Conservation (phyloP, 2,329 filamentous ascomycete species). For the Akanthomyces dipterigenus region DNA sequence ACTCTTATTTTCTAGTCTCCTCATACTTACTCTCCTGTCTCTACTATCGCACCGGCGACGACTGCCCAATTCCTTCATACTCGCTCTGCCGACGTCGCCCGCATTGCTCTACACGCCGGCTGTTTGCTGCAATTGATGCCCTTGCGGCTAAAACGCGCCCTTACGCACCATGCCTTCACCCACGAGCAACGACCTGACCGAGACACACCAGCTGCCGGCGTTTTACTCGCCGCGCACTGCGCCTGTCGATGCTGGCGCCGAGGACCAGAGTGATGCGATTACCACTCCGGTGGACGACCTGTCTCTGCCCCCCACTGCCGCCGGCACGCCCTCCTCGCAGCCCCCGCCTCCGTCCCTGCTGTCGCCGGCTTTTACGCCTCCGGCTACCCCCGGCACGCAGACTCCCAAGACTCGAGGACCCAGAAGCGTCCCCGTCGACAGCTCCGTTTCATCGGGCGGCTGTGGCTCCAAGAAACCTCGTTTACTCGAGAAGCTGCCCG, state of each 20-base stretch:
- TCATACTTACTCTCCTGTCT: background rate
- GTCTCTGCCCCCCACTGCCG: conserved; percentile 25
- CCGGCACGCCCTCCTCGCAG: conserved; percentile 12
- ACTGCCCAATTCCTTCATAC: background rate
- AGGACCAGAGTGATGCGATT: background rate
- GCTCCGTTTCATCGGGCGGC: conserved; percentile 48
- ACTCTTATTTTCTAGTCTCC: background rate
- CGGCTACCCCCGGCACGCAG: conserved; percentile 53
- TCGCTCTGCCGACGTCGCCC: background rate
- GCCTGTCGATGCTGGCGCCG: conserved; percentile 15
- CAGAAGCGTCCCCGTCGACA: conserved; percentile 54
- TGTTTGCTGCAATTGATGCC: conserved; percentile 1
- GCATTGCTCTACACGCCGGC: background rate
- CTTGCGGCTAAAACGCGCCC: background rate
- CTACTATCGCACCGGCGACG: background rate
- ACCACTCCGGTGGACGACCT: conserved; percentile 26
- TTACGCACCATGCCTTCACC: conserved; percentile 8
- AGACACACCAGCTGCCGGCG: conserved; percentile 26
- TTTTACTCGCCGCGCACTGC: conserved; percentile 32
- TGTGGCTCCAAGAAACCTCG: conserved; percentile 61
- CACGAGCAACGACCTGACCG: conserved; percentile 12
- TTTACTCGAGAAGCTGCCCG: conserved; percentile 67
- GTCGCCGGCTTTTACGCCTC: conserved; percentile 78
- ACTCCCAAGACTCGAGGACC: conserved; percentile 42
- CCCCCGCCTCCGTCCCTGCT: conserved; percentile 62